Evolutionary conservation across 2,329 filamentous ascomycete genomes (phyloP), one percentile per base, ranked within the genome.

Genomic region (Drechslera avenae): DNA sequence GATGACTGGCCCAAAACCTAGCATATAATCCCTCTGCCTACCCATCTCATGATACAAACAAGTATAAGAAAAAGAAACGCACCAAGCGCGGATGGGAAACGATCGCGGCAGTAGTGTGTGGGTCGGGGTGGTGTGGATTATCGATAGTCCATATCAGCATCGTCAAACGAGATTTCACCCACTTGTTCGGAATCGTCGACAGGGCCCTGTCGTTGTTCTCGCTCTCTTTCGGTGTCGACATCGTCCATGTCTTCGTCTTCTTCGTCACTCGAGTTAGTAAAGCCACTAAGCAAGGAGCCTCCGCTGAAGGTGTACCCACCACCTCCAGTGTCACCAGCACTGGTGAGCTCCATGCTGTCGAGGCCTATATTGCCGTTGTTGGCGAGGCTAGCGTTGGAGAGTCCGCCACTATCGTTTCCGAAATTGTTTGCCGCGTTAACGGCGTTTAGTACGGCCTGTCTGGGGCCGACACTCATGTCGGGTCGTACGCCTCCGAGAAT

Each of bases 211-310:
- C 73, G 68, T 50, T 52, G 50, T 63, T 75, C 69, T 67, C 72
- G 50, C 40, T 52, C 84, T 69, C 72, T 84, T 55, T 90, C 88
- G 62, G 90, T 88, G 59, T 93, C 87, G 60, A 88, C 88, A 50
- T 90, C 89, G 54, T 96, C 90, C 76, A 91, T 89, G 57, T 97
- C 93, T 64, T 97, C 93, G 58, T 97, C 94, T 60, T 97, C 94
- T 74, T 97, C 93, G 63, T 96, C 91, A 67, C 91, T 96, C 40
- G 90, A 94, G 75, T 91, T 96, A 68, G 91, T 92, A 75, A 97
- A 97, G 44, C 92, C 91, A 68, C 90, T 93, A 21, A 94, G 83
- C 53, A 96, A 78, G 23, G 89, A 88, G 42, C 88, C 88, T 33
- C 86, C 83, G 66, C 85, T 86, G 63, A 90, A 84, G 34, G 86